Conservation (phyloP, 352 stramenopile genomes). For the Thalassiosira exigua region DNA sequence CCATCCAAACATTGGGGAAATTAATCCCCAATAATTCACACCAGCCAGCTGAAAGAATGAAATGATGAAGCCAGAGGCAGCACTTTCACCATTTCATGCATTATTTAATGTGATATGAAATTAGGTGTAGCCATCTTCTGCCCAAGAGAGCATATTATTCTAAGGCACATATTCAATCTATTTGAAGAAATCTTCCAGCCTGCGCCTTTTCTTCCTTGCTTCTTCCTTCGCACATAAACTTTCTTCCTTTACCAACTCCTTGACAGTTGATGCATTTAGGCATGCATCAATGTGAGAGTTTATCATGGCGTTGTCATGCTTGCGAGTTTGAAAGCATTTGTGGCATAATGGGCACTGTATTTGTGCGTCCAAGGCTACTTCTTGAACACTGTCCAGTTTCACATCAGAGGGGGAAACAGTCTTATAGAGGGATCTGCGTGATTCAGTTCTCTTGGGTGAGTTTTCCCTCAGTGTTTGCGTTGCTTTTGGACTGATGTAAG, state of each 20-base stretch:
- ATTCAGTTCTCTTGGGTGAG: not conserved
- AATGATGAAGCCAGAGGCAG: too few species aligned
- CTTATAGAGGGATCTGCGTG: slow-evolving; percentile 4
- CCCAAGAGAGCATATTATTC: too few species aligned
- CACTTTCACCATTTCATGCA: too few species aligned
- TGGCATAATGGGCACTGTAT: slow-evolving; percentile 34
- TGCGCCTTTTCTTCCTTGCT: slow-evolving; percentile 35
- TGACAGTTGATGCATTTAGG: slow-evolving; percentile 62
- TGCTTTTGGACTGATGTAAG: slow-evolving; percentile 12
- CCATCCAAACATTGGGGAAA: too few species aligned
- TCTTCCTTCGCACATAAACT: slow-evolving; percentile 32
- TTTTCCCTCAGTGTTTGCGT: not conserved
- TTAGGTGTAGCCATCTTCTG: too few species aligned
- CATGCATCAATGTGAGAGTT: slow-evolving; percentile 78
- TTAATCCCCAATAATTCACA: too few species aligned
- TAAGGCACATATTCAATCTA: too few species aligned
- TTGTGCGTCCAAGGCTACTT: not conserved
- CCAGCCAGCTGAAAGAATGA: too few species aligned
- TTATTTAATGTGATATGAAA: too few species aligned
- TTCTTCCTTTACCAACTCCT: slow-evolving; percentile 57
- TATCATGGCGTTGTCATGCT: slow-evolving; percentile 55
- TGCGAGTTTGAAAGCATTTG: slow-evolving; percentile 18
- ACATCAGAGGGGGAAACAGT: too few species aligned
- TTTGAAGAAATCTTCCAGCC: slow-evolving; percentile 66
- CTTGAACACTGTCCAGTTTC: not conserved